Evolutionary conservation across 345 rosid species (phyloP).

Genomic region (Orychophragmus violaceus): DNA sequence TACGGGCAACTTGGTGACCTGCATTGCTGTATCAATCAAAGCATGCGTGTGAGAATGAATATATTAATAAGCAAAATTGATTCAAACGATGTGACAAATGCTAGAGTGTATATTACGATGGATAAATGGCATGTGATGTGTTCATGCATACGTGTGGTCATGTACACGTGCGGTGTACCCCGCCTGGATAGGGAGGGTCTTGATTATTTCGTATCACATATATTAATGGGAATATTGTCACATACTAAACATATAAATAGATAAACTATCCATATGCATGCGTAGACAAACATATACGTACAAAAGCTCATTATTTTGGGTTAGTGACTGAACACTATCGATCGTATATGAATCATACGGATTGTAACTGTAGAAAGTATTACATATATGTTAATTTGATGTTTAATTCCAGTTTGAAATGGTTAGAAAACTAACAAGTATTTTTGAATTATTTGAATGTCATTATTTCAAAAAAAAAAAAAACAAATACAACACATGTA

Average conservation of each 20-base stretch:
- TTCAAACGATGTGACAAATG: conserved; percentile 20
- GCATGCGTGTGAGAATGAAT: conserved; percentile 23
- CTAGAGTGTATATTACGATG: not conserved
- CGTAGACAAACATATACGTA: conserved; percentile 8
- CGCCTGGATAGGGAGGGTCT: conserved; percentile 10
- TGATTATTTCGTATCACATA: conserved; percentile 2
- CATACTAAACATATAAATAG: not conserved
- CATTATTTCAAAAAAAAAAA: too few relatives aligned
- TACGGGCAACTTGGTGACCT: not conserved
- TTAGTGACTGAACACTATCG: not conserved
- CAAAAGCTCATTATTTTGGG: not conserved
- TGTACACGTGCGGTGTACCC: conserved; percentile 28
- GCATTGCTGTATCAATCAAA: conserved; percentile 4
- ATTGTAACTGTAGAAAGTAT: too few relatives aligned
- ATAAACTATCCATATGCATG: not conserved
- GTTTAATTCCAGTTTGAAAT: not conserved
- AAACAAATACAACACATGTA: not conserved
- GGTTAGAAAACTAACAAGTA: not conserved
- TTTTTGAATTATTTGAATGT: too few relatives aligned
- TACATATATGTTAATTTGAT: not conserved
- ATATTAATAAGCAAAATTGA: conserved; percentile 5
- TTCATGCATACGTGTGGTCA: conserved; percentile 24
- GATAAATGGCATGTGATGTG: conserved; percentile 26
- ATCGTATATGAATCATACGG: not conserved
- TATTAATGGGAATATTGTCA: not conserved